Base-by-base conservation (phyloP, 2,329 filamentous ascomycete species). In the Arthrinium puccinioides region DNA sequence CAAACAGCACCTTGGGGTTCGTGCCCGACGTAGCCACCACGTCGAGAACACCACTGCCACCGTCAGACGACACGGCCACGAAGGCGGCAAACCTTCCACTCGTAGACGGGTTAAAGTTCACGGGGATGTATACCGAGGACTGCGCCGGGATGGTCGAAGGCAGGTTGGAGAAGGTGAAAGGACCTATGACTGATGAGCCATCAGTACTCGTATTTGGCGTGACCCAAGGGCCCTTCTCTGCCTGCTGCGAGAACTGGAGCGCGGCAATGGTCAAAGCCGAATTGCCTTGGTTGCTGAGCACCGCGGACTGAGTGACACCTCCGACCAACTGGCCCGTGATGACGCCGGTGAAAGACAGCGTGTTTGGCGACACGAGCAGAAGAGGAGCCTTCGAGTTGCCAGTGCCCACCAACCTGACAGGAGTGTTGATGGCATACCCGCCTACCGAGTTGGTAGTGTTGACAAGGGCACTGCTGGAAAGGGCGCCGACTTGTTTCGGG, bases 251-350 rank as follows among this genome's bases (percentile, higher is more conserved):
- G 48, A 66, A 72, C 19, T 59, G 45, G 13, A 76, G 60, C 11
- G 57, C 53, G 0, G 53, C 51, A 4, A 79, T 60, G 1, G 60
- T 63, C 3, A 79, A 57, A 0, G 52, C 38, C 0, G 57, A 51
- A 36, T 69, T 68, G 20, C 75, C 75, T 5, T 63, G 51, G 43
- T 79, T 79, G 41, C 55, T 57, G 26, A 77, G 54, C 1, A 74
- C 52, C 4, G 70, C 53, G 1, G 61, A 65, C 43, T 75, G 62
- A 5, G 58, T 53, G 1, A 61, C 52, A 2, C 60, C 64, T 3
- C 57, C 54, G 6, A 53, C 38, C 4, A 60, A 55, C 0, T 60
- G 50, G 0, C 67, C 70, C 2, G 65, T 60, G 21, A 78, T 63
- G 3, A 73, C 59, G 9, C 67, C 63, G 4, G 62, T 58, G 45